Evolutionary conservation across 2,329 filamentous ascomycete genomes (phyloP).

Genomic region (Ophiostoma australiae): DNA sequence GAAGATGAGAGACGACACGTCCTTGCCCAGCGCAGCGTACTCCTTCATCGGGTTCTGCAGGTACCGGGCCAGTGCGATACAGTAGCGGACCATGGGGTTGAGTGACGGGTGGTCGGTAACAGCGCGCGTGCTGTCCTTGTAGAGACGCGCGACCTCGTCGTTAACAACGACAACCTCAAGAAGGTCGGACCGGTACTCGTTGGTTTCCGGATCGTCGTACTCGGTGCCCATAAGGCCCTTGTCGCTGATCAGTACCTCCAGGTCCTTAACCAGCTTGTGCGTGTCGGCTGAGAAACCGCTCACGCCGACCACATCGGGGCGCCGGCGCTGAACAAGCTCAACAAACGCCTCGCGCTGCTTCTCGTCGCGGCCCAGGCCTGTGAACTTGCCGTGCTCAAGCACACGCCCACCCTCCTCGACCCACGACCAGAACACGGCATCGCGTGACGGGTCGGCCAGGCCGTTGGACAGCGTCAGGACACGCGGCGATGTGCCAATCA

Average conservation of each 20-base stretch:
- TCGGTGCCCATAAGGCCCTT: slow-evolving; percentile 72
- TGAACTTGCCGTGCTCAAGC: slow-evolving; percentile 81
- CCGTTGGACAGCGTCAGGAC: slow-evolving; percentile 86
- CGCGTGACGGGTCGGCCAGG: slow-evolving; percentile 64
- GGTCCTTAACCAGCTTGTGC: slow-evolving; percentile 72
- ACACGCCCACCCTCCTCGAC: slow-evolving; percentile 89
- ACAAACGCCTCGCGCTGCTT: slow-evolving; percentile 64
- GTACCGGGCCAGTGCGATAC: slow-evolving; percentile 81
- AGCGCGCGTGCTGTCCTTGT: slow-evolving; percentile 82
- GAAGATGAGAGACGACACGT: slow-evolving; percentile 80
- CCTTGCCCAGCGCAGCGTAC: slow-evolving; percentile 85
- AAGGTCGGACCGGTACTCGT: slow-evolving; percentile 68
- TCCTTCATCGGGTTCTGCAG: slow-evolving; percentile 95
- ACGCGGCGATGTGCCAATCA: slow-evolving; percentile 79
- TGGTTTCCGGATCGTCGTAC: slow-evolving; percentile 74
- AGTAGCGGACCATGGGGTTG: slow-evolving; percentile 76
- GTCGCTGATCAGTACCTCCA: slow-evolving; percentile 72
- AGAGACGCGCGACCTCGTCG: slow-evolving; percentile 93
- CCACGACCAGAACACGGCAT: slow-evolving; percentile 85
- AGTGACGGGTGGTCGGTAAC: slow-evolving; percentile 75
- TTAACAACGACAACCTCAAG: slow-evolving; percentile 90
- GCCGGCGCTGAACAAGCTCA: slow-evolving; percentile 71
- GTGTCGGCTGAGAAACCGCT: slow-evolving; percentile 87
- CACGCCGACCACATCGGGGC: slow-evolving; percentile 84
- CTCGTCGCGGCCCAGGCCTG: slow-evolving; percentile 69